Conservation (phyloP, 768 basidiomycete species). For the Kwoniella heveanensis region DNA sequence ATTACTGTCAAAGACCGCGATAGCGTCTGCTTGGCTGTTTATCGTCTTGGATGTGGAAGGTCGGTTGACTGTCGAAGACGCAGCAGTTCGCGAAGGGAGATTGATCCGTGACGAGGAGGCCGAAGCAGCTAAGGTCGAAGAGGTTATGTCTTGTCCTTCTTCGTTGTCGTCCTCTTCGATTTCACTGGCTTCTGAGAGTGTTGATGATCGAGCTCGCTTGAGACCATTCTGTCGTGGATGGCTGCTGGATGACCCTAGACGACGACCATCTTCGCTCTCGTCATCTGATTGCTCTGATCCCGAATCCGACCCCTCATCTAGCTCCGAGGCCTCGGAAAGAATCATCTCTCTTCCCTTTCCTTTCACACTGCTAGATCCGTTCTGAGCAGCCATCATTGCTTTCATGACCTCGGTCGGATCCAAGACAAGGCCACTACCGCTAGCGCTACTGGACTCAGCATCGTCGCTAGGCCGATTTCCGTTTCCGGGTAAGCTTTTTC, state of each 20-base stretch:
- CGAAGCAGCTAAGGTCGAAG: neutral
- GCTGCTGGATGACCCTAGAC: slow-evolving; percentile 4
- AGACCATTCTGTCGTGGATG: neutral
- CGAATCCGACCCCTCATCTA: too few relatives aligned
- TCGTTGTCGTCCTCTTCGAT: slow-evolving; percentile 15
- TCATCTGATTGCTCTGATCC: too few relatives aligned
- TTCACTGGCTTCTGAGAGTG: neutral
- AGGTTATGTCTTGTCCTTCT: slow-evolving; percentile 3
- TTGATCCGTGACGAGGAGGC: slow-evolving; percentile 22
- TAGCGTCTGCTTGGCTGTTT: slow-evolving; percentile 5
- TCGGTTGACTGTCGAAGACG: neutral
- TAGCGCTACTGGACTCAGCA: too few relatives aligned
- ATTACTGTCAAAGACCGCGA: slow-evolving; percentile 3
- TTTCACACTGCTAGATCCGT: slow-evolving; percentile 19
- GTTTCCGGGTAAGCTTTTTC: too few relatives aligned
- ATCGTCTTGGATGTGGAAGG: neutral
- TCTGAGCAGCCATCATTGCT: slow-evolving; percentile 42
- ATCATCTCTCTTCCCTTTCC: slow-evolving; percentile 17
- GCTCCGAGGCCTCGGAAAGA: too few relatives aligned
- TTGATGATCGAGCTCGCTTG: slow-evolving; percentile 16
- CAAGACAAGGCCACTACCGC: slow-evolving; percentile 9
- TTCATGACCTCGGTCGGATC: slow-evolving; percentile 46
- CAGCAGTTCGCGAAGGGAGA: slow-evolving; percentile 12
- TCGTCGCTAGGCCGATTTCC: too few relatives aligned
- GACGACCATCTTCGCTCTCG: slow-evolving; percentile 16